phyloP scores from a whole-genome alignment of 768 basidiomycete species.

The Clitopilus passeckerianus region DNA sequence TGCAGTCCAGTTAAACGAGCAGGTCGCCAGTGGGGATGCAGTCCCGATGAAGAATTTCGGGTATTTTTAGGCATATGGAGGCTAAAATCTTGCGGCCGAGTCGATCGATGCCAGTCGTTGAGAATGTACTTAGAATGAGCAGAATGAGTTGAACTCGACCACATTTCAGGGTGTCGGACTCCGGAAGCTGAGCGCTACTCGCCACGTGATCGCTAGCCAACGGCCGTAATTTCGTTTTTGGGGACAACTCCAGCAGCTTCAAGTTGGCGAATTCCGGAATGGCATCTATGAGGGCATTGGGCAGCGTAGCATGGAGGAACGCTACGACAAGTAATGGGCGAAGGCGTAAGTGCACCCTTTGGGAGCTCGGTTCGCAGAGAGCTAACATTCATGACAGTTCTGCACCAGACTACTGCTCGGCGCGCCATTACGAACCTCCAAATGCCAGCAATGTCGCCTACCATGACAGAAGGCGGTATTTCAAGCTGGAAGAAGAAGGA shows the following conservation, averaged over 20 bases:
- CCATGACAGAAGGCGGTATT: conserved; percentile 94
- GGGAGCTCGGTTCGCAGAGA: background rate
- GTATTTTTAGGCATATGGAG: no score
- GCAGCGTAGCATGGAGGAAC: background rate
- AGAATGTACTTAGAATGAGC: no score
- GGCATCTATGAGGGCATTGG: conserved; percentile 11
- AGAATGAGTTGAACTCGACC: background rate
- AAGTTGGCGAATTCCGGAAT: conserved; percentile 10
- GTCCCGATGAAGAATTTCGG: no score
- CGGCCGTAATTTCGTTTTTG: conserved; percentile 1
- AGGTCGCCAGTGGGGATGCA: no score
- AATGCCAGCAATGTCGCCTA: conserved; percentile 98
- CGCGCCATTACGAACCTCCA: conserved; percentile 68
- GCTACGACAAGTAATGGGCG: background rate
- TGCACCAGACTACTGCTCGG: conserved; percentile 48
- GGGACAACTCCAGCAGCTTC: background rate
- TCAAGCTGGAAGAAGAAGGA: conserved; percentile 86
- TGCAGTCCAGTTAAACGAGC: no score
- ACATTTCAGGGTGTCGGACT: background rate
- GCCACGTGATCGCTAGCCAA: background rate
- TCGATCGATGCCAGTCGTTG: no score
- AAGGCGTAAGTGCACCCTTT: background rate
- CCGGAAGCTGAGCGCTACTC: background rate
- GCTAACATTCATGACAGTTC: conserved; percentile 25
- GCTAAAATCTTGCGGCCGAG: no score